Evolutionary conservation across 176 grass and related monocot species (phyloP), one percentile per base, ranked within the genome.

Genomic region (Juncus inflexus): DNA sequence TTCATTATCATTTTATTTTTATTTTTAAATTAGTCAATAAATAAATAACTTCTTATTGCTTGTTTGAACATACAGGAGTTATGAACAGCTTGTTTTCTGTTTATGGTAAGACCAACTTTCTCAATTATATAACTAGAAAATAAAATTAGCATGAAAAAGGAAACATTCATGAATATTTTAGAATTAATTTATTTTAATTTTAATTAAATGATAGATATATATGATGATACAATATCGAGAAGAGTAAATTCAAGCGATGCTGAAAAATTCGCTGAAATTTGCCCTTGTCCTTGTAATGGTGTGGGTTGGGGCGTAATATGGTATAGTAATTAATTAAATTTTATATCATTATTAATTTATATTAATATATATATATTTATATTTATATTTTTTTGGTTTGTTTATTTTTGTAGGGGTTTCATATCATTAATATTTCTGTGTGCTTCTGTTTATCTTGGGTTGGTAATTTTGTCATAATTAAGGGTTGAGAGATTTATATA

Each of bases 81-180:
- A 92, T 92, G 94, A 99, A 99, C 71, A 99, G 94, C 80, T 84
- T 99, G 40, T 99, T 99, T 80, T 99, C 89, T 62, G 94, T 92
- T 60, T 92, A 92, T 43, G 94, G 94, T 99, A 81, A 89, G 83
- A 74, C 52, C 72, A 38, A 4, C 3, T 54, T 52, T 7, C 62
- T 40, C 42, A 57, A 28, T 12, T 64, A 72, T 67, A 65, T 58
- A 58, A n/a, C 67, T 77, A 47, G 49, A 37, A 75, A 28, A 83
- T 73, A 39, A 77, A 56, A 35, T 4, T 52, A 4, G 39, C 62
- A 56, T 67, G 19, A 28, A 28, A 28, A 28, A 28, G 19, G 19
- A 28, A 28, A 28, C 19, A 28, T 63, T 68, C 5, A 13, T 3
- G 54, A 51, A 61, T 38, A 42, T 49, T 52, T 58, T 11, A 64